Percentiles rank a stretch among this genome's conserved stretches.
Conservation (phyloP, 805 yeast genomes). For the Barnettozyma sp. region DNA sequence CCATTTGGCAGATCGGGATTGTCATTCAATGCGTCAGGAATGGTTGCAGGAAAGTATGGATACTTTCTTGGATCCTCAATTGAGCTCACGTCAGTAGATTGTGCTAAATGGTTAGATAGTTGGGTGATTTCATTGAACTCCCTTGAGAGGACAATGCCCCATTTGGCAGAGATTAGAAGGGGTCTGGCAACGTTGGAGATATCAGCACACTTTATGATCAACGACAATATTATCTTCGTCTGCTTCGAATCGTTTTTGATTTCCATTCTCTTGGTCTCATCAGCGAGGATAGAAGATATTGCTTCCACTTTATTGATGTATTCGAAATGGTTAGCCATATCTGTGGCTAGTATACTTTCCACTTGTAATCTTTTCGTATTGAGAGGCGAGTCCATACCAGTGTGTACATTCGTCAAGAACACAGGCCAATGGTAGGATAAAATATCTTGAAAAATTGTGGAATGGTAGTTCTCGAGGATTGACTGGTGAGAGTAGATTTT, state of each 20-base stretch:
- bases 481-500: conserved; percentile 54
- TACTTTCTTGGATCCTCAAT: conserved; percentile 15
- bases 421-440: conserved; percentile 48
- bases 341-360: conserved; percentile 70
- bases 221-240: conserved; percentile 46
- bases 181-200: conserved; percentile 90
- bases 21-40: conserved; percentile 38
- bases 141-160: conserved; percentile 77
- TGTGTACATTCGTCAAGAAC: conserved; percentile 19
- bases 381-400: conserved; percentile 12
- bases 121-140: conserved; percentile 66
- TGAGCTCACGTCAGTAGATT: conserved; percentile 21
- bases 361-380: conserved; percentile 25
- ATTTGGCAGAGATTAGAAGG: conserved; percentile 63
- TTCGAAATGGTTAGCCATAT: conserved; percentile 83
- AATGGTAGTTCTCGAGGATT: conserved; percentile 79
- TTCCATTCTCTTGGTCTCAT: conserved; percentile 10
- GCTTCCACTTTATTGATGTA: conserved; percentile 51
- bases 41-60: conserved; percentile 29
- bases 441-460: conserved; percentile 50
- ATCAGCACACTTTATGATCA: conserved; percentile 90
- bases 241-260: conserved; percentile 17
- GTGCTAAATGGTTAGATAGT: conserved; percentile 37
- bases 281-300: conserved; percentile 20
- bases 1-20: conserved; percentile 55